Base-by-base conservation (phyloP, 202 grass and related monocot genomes). In the Alloteropsis angusta region DNA sequence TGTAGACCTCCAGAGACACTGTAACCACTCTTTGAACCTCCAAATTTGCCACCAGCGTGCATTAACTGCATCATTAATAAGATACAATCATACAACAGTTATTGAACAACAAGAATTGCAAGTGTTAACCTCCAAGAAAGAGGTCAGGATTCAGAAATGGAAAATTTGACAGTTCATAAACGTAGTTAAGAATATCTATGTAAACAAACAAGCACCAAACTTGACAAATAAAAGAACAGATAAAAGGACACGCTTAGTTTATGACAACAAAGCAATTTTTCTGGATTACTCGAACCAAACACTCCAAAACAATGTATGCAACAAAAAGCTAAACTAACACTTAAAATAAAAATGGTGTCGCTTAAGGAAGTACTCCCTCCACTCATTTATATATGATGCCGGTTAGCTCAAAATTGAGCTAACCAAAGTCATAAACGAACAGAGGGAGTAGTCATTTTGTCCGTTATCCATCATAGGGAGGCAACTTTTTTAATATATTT, bases 1-100 rank as follows among this genome's bases (percentile, higher is more conserved):
- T 99, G 92, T 38, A 99, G 61, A 62, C 96, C 96, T 65, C 96
- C 96, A 60, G 92, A 92, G 72, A 99, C 92, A 89, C 68, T 95
- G 57, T 99, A 99, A 38, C 96, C 84, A 84, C 92, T 95, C 53
- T 91, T 95, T 85, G 86, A 87, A 69, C 96, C 92, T 82, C 96
- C 96, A 89, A 98, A 98, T 50, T 98, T 98, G 16, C 96, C 96
- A 71, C 96, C 96, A 57, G 96, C 96, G 6, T 99, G 96, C 84
- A 97, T 92, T 66, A 97, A 84, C 94, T 97, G 54, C 36, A 59
- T 35, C 54, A 47, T 69, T 74, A 75, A 65, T 23, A 80, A 78
- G 85, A 57, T 71, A n/a, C 23, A 50, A 82, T 19, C 83, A 57
- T 71, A n/a, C 23, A 50, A 82, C 26, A 11, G 34, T 63, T 74